Percentiles rank a stretch among this genome's conserved stretches.
Conservation (phyloP, 352 stramenopile genomes). For the Elongisporangium undulatum region DNA sequence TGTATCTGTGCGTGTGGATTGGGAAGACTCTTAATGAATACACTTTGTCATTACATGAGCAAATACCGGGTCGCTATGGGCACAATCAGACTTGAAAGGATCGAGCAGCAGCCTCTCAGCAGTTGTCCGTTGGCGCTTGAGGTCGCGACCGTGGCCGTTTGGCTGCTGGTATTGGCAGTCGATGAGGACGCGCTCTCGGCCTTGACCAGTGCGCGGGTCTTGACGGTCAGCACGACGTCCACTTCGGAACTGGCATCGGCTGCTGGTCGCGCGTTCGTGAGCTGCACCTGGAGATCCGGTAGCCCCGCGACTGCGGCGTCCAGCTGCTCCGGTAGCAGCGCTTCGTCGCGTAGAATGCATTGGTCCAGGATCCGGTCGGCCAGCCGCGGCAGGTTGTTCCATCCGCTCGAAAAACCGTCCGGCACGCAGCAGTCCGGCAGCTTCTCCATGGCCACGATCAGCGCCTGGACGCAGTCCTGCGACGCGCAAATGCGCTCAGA, state of each 20-base stretch:
- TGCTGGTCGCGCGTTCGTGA: slow-evolving; percentile 11
- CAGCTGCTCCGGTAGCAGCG: slow-evolving; percentile 9
- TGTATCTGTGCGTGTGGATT: not conserved
- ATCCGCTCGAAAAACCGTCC: slow-evolving; percentile 2
- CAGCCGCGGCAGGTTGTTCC: slow-evolving; percentile 13
- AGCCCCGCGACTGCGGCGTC: slow-evolving; percentile 16
- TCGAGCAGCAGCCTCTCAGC: too few relatives aligned
- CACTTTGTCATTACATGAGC: not conserved
- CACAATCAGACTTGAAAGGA: too few relatives aligned
- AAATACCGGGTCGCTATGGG: not conserved
- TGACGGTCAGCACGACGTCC: slow-evolving; percentile 40
- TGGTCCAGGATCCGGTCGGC: slow-evolving; percentile 20
- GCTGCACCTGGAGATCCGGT: slow-evolving; percentile 19
- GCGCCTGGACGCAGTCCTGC: slow-evolving; percentile 12
- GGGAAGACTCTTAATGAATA: not conserved
- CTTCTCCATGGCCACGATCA: slow-evolving; percentile 22
- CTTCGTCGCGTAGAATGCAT: slow-evolving; percentile 16
- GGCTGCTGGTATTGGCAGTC: not conserved
- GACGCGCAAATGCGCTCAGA: slow-evolving; percentile 12
- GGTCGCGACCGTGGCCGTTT: not conserved
- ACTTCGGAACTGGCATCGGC: slow-evolving; percentile 6
- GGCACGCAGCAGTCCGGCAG: slow-evolving; percentile 19
- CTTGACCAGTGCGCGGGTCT: slow-evolving; percentile 40
- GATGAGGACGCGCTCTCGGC: not conserved
- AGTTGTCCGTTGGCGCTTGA: not conserved